Base-by-base conservation (phyloP, 2,329 filamentous ascomycete genomes). In the Aspergillus persii region DNA sequence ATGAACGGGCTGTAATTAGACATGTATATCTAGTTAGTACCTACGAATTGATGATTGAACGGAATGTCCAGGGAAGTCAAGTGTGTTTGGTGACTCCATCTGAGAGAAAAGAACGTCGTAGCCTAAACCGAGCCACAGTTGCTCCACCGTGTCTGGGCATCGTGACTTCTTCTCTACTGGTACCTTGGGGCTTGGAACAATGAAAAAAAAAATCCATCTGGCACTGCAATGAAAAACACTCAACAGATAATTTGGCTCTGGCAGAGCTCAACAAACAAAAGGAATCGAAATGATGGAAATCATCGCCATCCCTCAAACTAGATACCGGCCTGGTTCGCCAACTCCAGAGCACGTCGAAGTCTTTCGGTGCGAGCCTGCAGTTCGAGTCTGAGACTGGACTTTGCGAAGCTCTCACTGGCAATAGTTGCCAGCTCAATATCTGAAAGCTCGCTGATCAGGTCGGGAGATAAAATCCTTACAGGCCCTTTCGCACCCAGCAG, bases 401-500 rank as follows among this genome's bases (percentile, higher is more conserved):
- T 76, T 0, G 67, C 66, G 2, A 70, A 69, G 23, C 80, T 78
- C 66, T 90, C 87, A 0, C 83, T 85, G 0, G 85, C 86, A 64
- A 90, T 83, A n/a, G 74, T 69, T 18, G 80, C 77, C 0, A 89
- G 74, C 65, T 86, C 74, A 0, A 79, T 75, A 0, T 78, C 69
- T 0, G 74, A 76, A 60, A 89, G 72, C 0, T 67, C 63, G n/a
- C 81, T 70, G 0, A 88, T 76, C 29, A 83, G 80, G 0, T 79
- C 71, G 0, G 84, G 77, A 0, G 77, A 81, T 48, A 90, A 79
- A 0, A 83, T 70, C 4, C 72, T 76, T 1, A 89, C 72, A 0
- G 86, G 86, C 2, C 83, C 82, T 0, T 76, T 63, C 0, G 76
- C 63, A 0, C 82, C 80, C 0, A 89, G 71, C 0, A 90, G 75